Evolutionary conservation across 495 filamentous ascomycete genomes (phyloP).

Genomic region (Acidomyces sp.): DNA sequence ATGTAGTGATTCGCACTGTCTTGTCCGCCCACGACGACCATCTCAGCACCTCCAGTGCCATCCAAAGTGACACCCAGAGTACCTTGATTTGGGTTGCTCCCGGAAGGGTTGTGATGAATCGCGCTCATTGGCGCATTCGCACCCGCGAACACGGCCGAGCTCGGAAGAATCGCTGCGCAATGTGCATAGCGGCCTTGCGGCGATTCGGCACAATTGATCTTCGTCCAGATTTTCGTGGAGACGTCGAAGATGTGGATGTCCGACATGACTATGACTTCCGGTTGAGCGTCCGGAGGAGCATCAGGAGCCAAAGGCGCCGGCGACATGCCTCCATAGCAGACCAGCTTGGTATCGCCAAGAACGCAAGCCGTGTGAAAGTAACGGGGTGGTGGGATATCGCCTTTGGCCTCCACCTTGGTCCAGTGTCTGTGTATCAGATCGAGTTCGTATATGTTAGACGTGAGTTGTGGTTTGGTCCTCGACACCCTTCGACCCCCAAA

Average conservation of each 20-base stretch:
- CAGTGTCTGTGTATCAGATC: slow-evolving; percentile 86
- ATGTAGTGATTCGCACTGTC: slow-evolving; percentile 98
- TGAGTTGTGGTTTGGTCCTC: slow-evolving; percentile 66
- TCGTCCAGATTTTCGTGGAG: slow-evolving; percentile 71
- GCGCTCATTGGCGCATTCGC: slow-evolving; percentile 70
- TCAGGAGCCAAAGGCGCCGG: slow-evolving; percentile 45
- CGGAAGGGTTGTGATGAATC: slow-evolving; percentile 75
- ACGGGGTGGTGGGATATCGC: slow-evolving; percentile 75
- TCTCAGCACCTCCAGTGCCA: slow-evolving; percentile 83
- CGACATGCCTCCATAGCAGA: slow-evolving; percentile 97
- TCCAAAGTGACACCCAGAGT: slow-evolving; percentile 75
- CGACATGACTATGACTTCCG: slow-evolving; percentile 92
- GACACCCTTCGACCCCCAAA: slow-evolving; percentile 87
- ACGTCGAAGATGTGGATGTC: slow-evolving; percentile 96
- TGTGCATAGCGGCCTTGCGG: slow-evolving; percentile 95
- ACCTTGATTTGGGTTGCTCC: slow-evolving; percentile 67
- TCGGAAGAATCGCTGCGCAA: slow-evolving; percentile 85
- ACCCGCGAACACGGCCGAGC: slow-evolving; percentile 72
- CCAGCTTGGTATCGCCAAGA: slow-evolving; percentile 85
- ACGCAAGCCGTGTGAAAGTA: slow-evolving; percentile 96
- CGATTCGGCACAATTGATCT: slow-evolving; percentile 53
- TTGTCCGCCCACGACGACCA: slow-evolving; percentile 94
- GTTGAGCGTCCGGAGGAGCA: slow-evolving; percentile 49
- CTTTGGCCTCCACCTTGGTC: slow-evolving; percentile 71
- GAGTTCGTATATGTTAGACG: slow-evolving; percentile 80